Base-by-base conservation (phyloP, 805 yeast species). In the Hanseniaspora valbyensis region DNA sequence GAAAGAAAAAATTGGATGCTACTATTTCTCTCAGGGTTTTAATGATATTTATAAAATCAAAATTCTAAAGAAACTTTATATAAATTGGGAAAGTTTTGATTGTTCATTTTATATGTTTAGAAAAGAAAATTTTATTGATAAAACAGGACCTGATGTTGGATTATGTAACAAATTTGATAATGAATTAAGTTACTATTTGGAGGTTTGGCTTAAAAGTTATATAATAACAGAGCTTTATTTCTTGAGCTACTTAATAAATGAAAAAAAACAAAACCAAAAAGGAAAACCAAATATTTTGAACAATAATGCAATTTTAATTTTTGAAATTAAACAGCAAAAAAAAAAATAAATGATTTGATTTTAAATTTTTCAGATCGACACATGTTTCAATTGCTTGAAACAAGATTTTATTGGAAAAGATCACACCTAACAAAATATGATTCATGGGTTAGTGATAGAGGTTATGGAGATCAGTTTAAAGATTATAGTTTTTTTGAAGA, bases 51-150 rank as follows among this genome's bases (percentile, higher is more conserved):
- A 25, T 6, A 33, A 25, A 16, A 29, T 24, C 9, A 38, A 26
- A 22, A 39, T 39, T 4, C 13, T 46, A 16, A 46, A 46, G n/a
- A 46, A 46, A 14, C 2, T 46, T 8, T 19, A 8, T 3, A 46
- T 46, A 13, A 40, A 46, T 25, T 46, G 50, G 50, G 19, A 30
- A 16, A 16, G 4, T 22, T 46, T 46, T 46, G 50, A 46, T 39
- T 44, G 44, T 13, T n/a, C 44, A 2, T 46, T 39, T 24, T 30
- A 16, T 39, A 18, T 14, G 2, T 46, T 46, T 39, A 16, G 43
- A 39, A 39, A 39, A 24, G 3, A 18, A 2, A 46, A 46, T 19
- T 29, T n/a, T 24, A n/a, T 30, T 14, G 21, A 30, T 14, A 37
- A 26, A 24, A 4, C 12, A 14, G 49, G 49, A 12, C 24, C 24